These are phyloP conservation scores for Apostasia shenzhenica DNA, from an alignment of 106 monocot species.

Conservation along the genomic window DNA sequence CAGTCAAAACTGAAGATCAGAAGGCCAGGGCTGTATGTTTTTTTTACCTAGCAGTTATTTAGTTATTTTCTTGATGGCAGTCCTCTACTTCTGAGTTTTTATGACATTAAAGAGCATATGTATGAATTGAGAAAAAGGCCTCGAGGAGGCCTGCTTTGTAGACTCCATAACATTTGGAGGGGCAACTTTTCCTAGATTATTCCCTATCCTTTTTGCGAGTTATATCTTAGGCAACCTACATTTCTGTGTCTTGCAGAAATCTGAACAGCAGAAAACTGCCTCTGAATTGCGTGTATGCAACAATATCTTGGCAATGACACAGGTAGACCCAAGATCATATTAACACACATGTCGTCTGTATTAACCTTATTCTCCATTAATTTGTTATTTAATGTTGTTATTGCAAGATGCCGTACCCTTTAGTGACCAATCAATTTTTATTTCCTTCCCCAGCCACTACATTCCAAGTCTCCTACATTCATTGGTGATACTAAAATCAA, in stretches of 20 bases:
- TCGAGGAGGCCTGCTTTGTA: too few relatives aligned
- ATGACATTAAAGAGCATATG: too few relatives aligned
- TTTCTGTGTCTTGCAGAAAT: conserved; percentile 40
- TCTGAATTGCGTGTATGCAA: conserved; percentile 60
- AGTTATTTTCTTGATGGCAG: not conserved
- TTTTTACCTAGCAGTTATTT: not conserved
- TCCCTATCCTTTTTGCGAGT: too few relatives aligned
- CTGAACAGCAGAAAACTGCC: conserved; percentile 70
- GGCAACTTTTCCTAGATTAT: too few relatives aligned
- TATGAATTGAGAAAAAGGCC: too few relatives aligned
- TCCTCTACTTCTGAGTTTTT: not conserved
- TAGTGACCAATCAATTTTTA: not conserved
- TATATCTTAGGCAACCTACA: not conserved
- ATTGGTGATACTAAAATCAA: conserved; percentile 76
- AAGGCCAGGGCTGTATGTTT: conserved; percentile 70
- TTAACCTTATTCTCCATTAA: not conserved
- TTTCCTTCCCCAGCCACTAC: conserved; percentile 60
- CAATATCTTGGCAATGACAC: conserved; percentile 89
- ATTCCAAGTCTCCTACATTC: conserved; percentile 81
- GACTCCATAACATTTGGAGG: too few relatives aligned
- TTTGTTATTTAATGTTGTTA: not conserved
- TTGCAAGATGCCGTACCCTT: not conserved
- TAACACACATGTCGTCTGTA: too few relatives aligned
- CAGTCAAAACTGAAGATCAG: conserved; percentile 80
- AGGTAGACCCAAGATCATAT: conserved; percentile 28